Evolutionary conservation across 164 flowering plant genomes (phyloP).

Genomic region (Sedum album): DNA sequence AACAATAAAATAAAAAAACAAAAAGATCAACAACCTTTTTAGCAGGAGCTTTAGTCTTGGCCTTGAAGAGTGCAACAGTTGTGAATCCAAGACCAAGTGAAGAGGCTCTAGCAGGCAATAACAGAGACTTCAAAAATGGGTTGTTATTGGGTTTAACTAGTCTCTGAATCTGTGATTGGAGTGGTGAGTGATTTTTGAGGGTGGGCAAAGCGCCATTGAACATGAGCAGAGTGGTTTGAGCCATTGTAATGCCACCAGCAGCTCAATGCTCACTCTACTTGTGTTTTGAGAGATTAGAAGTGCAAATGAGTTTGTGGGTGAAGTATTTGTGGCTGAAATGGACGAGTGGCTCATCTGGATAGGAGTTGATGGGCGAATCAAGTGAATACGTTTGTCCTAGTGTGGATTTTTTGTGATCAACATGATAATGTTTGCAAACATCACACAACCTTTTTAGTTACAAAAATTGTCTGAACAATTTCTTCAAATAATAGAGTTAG

Average conservation of each 20-base stretch:
- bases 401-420: background rate
- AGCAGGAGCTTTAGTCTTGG: constrained; percentile 72
- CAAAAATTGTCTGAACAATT: no score
- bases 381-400: background rate
- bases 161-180: constrained; percentile 28
- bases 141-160: constrained; percentile 26
- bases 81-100: constrained; percentile 10
- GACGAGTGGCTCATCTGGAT: background rate
- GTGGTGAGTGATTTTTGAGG: constrained; percentile 14
- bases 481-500: no score
- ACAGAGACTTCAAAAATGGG: constrained; percentile 27
- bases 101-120: constrained; percentile 24
- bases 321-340: background rate
- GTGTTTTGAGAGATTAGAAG: background rate
- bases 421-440: background rate
- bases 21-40: constrained; percentile 43
- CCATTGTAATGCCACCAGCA: constrained; percentile 27
- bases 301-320: background rate
- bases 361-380: background rate
- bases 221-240: constrained; percentile 76
- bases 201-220: constrained; percentile 29
- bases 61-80: constrained; percentile 65
- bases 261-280: background rate
- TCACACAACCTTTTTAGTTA: no score
- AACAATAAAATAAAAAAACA: background rate